phyloP scores from a whole-genome alignment of 2,329 filamentous ascomycete species.

The Alternaria gansuensis region DNA sequence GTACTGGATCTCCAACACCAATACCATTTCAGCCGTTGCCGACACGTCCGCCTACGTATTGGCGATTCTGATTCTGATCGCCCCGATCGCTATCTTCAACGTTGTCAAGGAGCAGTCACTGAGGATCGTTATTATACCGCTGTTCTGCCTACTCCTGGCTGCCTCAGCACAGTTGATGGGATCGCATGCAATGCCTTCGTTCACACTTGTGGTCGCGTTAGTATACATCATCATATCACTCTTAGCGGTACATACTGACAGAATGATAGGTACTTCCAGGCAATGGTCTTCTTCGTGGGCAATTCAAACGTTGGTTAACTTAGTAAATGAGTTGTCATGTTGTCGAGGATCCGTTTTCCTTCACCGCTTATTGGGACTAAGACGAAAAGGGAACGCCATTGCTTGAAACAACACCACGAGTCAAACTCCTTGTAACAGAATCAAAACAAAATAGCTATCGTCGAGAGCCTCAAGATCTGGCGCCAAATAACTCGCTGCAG shows the following conservation, averaged over 20 bases:
- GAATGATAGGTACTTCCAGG: conserved; percentile 9
- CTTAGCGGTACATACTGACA: neutral
- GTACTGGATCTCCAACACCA: neutral
- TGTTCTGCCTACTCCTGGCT: conserved; percentile 9
- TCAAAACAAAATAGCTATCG: neutral
- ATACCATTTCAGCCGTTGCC: conserved; percentile 1
- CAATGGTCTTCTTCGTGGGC: neutral
- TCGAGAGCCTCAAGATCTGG: neutral
- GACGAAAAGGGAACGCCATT: neutral
- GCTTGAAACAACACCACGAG: neutral
- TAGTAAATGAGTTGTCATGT: neutral
- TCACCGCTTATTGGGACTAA: neutral
- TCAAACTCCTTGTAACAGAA: neutral
- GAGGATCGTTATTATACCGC: conserved; percentile 9
- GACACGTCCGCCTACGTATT: conserved; percentile 1
- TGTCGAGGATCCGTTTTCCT: neutral
- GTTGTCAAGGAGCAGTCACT: neutral
- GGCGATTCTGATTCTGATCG: conserved; percentile 9
- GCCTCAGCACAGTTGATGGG: conserved; percentile 15
- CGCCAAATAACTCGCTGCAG: neutral
- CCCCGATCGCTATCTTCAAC: conserved; percentile 13
- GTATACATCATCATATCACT: neutral
- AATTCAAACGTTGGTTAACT: neutral
- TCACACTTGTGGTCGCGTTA: conserved; percentile 6
- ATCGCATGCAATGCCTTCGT: neutral